phyloP scores from a whole-genome alignment of 768 basidiomycete genomes.

The Collybiopsis luxurians region DNA sequence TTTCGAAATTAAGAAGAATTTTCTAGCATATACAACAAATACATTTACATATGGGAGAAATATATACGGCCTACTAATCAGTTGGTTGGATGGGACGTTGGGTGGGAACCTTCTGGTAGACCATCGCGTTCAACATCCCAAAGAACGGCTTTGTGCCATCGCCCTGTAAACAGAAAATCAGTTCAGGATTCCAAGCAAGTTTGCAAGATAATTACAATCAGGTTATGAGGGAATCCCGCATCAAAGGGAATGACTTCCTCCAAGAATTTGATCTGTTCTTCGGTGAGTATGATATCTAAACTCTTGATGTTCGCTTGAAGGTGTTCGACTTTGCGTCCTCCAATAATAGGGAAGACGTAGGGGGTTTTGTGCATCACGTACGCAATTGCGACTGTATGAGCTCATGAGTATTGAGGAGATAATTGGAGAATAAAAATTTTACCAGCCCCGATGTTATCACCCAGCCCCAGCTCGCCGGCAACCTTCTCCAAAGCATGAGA shows the following conservation, averaged over 20 bases:
- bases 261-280: conserved; percentile 31
- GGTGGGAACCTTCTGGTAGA: too few species aligned
- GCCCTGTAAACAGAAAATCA: too few species aligned
- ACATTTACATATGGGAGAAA: too few species aligned
- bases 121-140: too few species aligned
- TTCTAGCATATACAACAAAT: too few species aligned
- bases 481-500: conserved; percentile 35
- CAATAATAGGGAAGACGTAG: not conserved
- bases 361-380: conserved; percentile 13
- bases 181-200: too few species aligned
- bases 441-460: not conserved
- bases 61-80: too few species aligned
- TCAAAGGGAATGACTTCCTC: conserved; percentile 32
- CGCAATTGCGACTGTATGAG: conserved; percentile 23
- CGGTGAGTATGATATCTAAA: conserved; percentile 29
- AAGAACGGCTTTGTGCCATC: too few species aligned
- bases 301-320: conserved; percentile 35
- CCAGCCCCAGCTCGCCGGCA: conserved; percentile 31
- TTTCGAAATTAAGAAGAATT: too few species aligned
- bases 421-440: not conserved
- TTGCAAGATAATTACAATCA: too few species aligned
- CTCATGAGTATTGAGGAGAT: not conserved
- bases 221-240: too few species aligned
- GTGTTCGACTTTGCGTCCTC: conserved; percentile 33
- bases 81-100: too few species aligned